A percentile compares a stretch with the other conserved stretches of the same genome.
Evolutionary conservation across 371 early-diverging fungal genomes (phyloP).

Genomic region (Zopfochytrium polystomum): DNA sequence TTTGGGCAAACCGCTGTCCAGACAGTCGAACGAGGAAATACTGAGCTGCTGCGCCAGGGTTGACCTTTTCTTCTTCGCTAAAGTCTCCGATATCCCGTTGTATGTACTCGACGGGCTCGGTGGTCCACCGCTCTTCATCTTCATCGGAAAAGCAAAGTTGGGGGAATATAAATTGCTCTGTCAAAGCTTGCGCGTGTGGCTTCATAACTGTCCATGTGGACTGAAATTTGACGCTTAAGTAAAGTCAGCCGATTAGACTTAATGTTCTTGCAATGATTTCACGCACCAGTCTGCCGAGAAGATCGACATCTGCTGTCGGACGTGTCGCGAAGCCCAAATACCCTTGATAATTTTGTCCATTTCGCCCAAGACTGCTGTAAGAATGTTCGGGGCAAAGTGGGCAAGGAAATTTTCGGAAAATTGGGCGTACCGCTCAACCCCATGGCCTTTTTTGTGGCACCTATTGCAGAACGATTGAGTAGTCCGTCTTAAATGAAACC

Average conservation of each 20-base stretch:
- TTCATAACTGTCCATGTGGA: conserved; percentile 83
- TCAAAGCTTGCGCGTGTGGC: conserved; percentile 71
- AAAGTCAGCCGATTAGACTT: no score
- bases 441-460: conserved; percentile 29
- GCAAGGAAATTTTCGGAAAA: conserved; percentile 77
- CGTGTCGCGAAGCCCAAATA: conserved; percentile 36
- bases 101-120: conserved; percentile 89
- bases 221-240: conserved; percentile 82
- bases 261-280: no score
- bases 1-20: conserved; percentile 69
- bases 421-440: conserved; percentile 55
- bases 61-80: conserved; percentile 37
- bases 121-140: conserved; percentile 86
- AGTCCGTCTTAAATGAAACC: no score
- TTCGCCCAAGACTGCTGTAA: conserved; percentile 75
- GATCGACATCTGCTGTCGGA: no score
- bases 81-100: conserved; percentile 61
- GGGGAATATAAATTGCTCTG: conserved; percentile 83
- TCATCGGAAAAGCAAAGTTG: conserved; percentile 75
- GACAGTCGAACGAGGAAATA: no score
- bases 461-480: no score
- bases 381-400: conserved; percentile 82
- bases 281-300: no score
- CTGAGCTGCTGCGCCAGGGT: conserved; percentile 64
- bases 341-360: conserved; percentile 59